A percentile compares a stretch with the other conserved stretches of the same genome.
Conservation (phyloP, 2,329 filamentous ascomycete genomes). For the Colletotrichum abscissum region DNA sequence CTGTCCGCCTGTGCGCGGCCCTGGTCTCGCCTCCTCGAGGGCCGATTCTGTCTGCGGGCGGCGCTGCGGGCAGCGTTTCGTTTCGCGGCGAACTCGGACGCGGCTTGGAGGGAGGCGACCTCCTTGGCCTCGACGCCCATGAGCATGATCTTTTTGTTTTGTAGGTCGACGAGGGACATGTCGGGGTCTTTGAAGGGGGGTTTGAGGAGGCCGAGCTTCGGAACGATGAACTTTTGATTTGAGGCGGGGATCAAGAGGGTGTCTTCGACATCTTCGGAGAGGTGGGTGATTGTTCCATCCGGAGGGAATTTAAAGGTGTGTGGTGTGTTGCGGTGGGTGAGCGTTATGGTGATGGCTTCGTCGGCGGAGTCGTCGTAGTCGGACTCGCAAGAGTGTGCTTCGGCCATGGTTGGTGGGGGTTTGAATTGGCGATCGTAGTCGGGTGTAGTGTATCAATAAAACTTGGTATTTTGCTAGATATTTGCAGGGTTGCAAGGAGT, state of each 20-base stretch:
- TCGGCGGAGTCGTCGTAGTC: slow-evolving; percentile 36
- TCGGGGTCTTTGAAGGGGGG: slow-evolving; percentile 70
- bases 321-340: slow-evolving; percentile 59
- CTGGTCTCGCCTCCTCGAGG: slow-evolving; percentile 50
- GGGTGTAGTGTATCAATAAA: not conserved
- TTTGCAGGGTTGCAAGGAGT: not conserved
- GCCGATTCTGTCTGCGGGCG: slow-evolving; percentile 45
- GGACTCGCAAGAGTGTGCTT: slow-evolving; percentile 28
- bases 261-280: slow-evolving; percentile 68
- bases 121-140: slow-evolving; percentile 73
- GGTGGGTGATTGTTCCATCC: slow-evolving; percentile 64
- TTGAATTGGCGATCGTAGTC: not conserved
- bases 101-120: slow-evolving; percentile 64
- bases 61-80: slow-evolving; percentile 55
- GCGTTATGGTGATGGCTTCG: slow-evolving; percentile 52
- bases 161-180: slow-evolving; percentile 60
- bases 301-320: slow-evolving; percentile 57
- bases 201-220: slow-evolving; percentile 74
- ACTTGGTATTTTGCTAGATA: slow-evolving; percentile 36
- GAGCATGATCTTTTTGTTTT: slow-evolving; percentile 71
- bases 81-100: slow-evolving; percentile 59
- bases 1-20: slow-evolving; percentile 63
- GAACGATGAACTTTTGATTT: slow-evolving; percentile 77
- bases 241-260: slow-evolving; percentile 67
- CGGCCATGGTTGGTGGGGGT: slow-evolving; percentile 29